phyloP scores from a whole-genome alignment of 2,329 filamentous ascomycete species.

The Arthrobotrys sphaeroides region DNA sequence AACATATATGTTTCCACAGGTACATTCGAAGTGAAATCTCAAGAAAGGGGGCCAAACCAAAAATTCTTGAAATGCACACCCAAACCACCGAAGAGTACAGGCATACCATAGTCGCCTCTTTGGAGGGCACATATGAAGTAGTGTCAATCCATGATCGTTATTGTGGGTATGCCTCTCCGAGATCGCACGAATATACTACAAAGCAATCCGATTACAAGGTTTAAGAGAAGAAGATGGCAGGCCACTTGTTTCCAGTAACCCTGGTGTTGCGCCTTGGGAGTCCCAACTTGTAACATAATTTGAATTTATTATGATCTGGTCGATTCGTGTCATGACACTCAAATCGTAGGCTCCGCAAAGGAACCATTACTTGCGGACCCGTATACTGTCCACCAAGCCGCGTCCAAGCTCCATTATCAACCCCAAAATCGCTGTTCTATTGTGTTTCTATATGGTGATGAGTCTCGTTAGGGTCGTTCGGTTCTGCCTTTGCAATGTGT shows the following conservation, averaged over 20 bases:
- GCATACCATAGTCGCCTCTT: constrained; percentile 83
- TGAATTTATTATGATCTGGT: not conserved
- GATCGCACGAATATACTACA: constrained; percentile 24
- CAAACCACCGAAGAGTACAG: constrained; percentile 82
- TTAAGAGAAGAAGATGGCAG: not conserved
- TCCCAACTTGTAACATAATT: not conserved
- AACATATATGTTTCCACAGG: constrained; percentile 59
- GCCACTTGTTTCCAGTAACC: not conserved
- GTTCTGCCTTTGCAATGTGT: not conserved
- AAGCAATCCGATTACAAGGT: constrained; percentile 29
- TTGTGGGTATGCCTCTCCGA: constrained; percentile 71
- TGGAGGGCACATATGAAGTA: constrained; percentile 97
- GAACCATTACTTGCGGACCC: not conserved
- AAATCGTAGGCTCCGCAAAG: too few relatives aligned
- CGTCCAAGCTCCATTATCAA: constrained; percentile 3
- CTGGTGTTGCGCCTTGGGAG: not conserved
- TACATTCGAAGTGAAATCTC: constrained; percentile 91
- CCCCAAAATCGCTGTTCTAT: not conserved
- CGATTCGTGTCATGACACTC: not conserved
- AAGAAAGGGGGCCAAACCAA: constrained; percentile 77
- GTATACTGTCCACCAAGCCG: not conserved
- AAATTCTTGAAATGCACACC: constrained; percentile 88
- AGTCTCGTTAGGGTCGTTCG: not conserved
- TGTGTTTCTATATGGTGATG: not conserved
- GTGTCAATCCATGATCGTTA: constrained; percentile 93